phyloP scores from a whole-genome alignment of 371 early-diverging fungal species.

The Rhizomucor miehei region DNA sequence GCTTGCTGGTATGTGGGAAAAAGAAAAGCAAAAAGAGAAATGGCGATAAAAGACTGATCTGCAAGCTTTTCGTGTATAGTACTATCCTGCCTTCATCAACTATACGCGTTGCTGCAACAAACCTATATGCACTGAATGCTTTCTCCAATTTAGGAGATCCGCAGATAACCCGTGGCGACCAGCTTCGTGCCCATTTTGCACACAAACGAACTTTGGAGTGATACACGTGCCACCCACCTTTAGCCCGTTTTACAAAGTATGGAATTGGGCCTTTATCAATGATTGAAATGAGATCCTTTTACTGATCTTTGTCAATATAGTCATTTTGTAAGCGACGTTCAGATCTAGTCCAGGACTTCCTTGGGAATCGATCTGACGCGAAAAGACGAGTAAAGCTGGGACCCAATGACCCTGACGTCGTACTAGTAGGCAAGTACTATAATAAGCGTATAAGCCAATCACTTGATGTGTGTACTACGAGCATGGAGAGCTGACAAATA shows the following conservation, averaged over 20 bases:
- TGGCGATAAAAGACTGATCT: not conserved
- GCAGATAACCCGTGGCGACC: slow-evolving; percentile 42
- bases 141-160: slow-evolving; percentile 83
- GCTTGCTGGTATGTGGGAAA: slow-evolving; percentile 68
- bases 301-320: slow-evolving; percentile 4
- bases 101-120: slow-evolving; percentile 86
- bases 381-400: slow-evolving; percentile 13
- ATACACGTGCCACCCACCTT: slow-evolving; percentile 53
- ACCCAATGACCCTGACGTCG: slow-evolving; percentile 29
- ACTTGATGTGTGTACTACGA: no score
- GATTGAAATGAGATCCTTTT: not conserved
- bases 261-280: not conserved
- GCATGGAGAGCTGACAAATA: not conserved
- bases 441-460: no score
- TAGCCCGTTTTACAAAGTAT: slow-evolving; percentile 21
- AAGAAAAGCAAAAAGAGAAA: no score
- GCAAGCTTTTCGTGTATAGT: slow-evolving; percentile 48
- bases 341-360: not conserved
- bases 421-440: slow-evolving; percentile 27
- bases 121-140: slow-evolving; percentile 92
- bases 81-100: slow-evolving; percentile 88
- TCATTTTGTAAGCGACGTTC: slow-evolving; percentile 12
- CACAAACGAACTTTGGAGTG: slow-evolving; percentile 80
- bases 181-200: slow-evolving; percentile 83
- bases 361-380: not conserved